Base-by-base conservation (phyloP, 768 basidiomycete genomes). In the Tylopilus cervinicoccineus region DNA sequence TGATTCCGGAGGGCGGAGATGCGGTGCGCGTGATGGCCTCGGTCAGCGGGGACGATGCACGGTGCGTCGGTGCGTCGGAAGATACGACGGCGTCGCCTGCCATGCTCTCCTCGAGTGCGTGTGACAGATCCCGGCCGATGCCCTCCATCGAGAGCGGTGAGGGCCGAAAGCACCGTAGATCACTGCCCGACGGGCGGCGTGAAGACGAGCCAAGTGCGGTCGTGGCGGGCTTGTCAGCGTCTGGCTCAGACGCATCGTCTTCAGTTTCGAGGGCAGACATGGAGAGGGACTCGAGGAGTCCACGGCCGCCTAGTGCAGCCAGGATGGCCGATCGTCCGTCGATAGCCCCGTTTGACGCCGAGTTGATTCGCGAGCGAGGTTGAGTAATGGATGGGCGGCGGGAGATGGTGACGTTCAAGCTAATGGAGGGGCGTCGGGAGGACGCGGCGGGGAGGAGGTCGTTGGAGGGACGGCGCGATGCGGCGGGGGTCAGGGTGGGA, bases 261-360 rank as follows among this genome's bases (percentile, higher is more conserved):
- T 81, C 75, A 6, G 69, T 69, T 12, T 75, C 81, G 34, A 82
- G 61, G 7, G 81, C 81, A 3, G 79, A 81, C 64, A 74, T 74
- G 24, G 77, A 76, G 24, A 77, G 65, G 1, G 65, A 61, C n/a
- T 73, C 72, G 24, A 75, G 67, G 20, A 74, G 47, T 5, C 60
- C 45, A 19, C 68, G 71, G 2, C 69, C 65, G 45, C 57, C 59
- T 3, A 58, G 55, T 6, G 57, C 53, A 3, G 60, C 44, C 23
- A 62, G 55, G 20, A 56, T 16, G 28, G 62, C 54, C 0, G 65
- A 51, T 0, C 58, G 62, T 7, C 51, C 62, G 10, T 65, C 62
- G 32, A 12, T 1, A n/a, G 38, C 12, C 12, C 40, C 38, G 16
- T 52, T 55, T 10, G 62, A 65, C 2, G 17, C 38, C 4, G 64